Evolutionary conservation across 768 basidiomycete species (phyloP), one percentile per base, ranked within the genome.

Genomic region (Gymnopilus junonius): DNA sequence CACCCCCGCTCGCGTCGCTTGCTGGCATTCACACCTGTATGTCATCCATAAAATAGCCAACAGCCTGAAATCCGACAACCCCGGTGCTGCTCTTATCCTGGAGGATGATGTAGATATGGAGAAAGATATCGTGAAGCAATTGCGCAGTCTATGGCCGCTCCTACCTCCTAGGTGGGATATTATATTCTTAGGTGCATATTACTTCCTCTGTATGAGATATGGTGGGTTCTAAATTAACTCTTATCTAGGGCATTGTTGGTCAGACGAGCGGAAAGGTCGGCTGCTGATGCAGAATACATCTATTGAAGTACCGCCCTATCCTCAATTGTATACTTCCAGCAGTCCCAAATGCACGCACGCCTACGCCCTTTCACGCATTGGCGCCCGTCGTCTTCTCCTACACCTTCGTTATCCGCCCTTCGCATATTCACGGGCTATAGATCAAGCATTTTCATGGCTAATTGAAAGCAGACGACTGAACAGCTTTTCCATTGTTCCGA

Each of bases 81-180:
- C 76, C 59, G 78, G 78, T 10, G 77, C 83, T 2, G 77, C 80
- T 0, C 60, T 92, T 8, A 79, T 93, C n/a, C 76, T 92, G 7
- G 92, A 93, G 73, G 92, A 93, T 69, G 92, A 93, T 65, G 77
- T 93, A 10, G 89, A 93, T 70, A 87, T 92, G 85, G 92, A 93
- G 75, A 77, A 73, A 31, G 85, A 92, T 65, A 82, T 90, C 12
- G 66, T 75, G 5, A 58, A 69, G 15, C 81, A 83, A 27, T 70
- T 83, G 20, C 56, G 21, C 34, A 39, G 58, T n/a, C 65, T 89
- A 39, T 90, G 88, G 89, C 55, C 64, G 4, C 70, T 72, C 8
- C 71, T 93, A 29, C 91, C 91, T 6, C 42, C 35, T 1, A 79
- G 83, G 15, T 93, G 91, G 91, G 91, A 92, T 66, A 82, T 92